phyloP scores from a whole-genome alignment of 306 rosid species.

The Cucurbita argyrosperma region DNA sequence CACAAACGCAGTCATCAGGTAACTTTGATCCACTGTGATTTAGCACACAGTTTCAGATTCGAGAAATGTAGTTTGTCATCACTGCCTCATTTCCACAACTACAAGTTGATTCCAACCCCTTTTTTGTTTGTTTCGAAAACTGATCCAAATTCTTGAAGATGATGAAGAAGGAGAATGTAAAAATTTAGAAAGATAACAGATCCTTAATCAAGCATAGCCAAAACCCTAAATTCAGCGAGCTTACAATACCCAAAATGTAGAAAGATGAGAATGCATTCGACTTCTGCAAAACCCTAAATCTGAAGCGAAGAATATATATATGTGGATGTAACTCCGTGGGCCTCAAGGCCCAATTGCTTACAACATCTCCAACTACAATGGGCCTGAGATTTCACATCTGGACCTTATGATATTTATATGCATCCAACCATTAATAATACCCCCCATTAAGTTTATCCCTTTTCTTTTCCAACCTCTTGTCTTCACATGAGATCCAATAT shows the following conservation, averaged over 20 bases:
- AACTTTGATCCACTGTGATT: constrained; percentile 14
- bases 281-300: background rate
- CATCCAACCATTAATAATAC: no score
- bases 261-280: background rate
- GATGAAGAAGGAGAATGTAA: background rate
- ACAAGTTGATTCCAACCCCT: no score
- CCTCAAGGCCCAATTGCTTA: background rate
- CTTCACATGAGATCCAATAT: no score
- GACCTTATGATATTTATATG: background rate
- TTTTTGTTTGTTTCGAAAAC: no score
- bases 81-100: constrained; percentile 19
- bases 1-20: constrained; percentile 52
- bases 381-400: background rate
- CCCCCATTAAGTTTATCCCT: no score
- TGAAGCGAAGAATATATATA: background rate
- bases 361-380: background rate
- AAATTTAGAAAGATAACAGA: background rate
- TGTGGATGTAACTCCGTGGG: background rate
- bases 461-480: no score
- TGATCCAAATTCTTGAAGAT: background rate
- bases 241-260: background rate
- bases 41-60: constrained; percentile 28
- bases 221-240: background rate
- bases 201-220: background rate
- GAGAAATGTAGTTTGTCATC: constrained; percentile 52